Evolutionary conservation across 306 rosid species (phyloP), one percentile per base, ranked within the genome.

Genomic region (Castanospermum australe): DNA sequence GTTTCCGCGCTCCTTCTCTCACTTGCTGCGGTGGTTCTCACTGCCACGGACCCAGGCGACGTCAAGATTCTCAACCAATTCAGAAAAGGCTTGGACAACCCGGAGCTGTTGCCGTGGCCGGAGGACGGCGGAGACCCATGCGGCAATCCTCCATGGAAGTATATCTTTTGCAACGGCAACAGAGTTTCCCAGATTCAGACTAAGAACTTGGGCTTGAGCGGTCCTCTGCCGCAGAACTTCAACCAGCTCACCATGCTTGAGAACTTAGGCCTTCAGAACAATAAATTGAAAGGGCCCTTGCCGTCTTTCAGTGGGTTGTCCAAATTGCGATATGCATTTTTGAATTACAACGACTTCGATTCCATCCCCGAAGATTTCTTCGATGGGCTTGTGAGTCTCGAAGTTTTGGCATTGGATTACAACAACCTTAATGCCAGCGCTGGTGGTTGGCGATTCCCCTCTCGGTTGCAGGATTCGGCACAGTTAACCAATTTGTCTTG

Each of bases 141-240:
- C 38, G 97, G 90, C 7, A 76, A 38, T 32, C 81, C 89, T 4
- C 67, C 73, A 0, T 93, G 98, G 98, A 66, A 68, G 17, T 82
- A 76, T 52, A 83, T 93, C 11, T 79, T 24, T 81, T 93, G 98
- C 66, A 4, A 55, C 1, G 94, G 82, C 1, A 8, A 66, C 59
- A 84, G 93, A 36, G 94, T 93, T 14, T 5, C 90, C 21, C 98
- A 93, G 86, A 89, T 93, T 89, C 97, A 93, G 70, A 89, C 92
- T 20, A 90, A 89, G 48, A 51, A 82, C 12, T 4, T 91, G 24
- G 88, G 83, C 20, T 68, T 93, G 55, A 75, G 47, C 1, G 98
- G 98, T 44, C 89, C 90, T 71, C 78, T 93, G n/a, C 97, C 98
- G 0, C 63, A 59, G 52, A 87, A 76, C 84, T 60, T 93, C 70